phyloP scores from a whole-genome alignment of 768 basidiomycete genomes.

The Dioszegia aurantiaca region DNA sequence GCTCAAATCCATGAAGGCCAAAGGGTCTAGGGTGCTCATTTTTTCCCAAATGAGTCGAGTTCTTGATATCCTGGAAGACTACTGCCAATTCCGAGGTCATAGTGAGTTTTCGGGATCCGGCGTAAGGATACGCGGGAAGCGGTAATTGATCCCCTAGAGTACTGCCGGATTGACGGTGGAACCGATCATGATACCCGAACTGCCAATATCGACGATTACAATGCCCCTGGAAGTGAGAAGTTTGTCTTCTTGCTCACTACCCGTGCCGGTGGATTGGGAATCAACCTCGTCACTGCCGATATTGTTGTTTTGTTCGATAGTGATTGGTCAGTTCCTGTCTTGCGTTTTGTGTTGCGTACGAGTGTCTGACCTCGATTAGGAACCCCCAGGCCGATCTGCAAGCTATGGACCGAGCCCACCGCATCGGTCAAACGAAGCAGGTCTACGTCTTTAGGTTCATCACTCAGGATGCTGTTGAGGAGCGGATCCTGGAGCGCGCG shows the following conservation, averaged over 20 bases:
- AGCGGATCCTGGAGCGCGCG: slow-evolving; percentile 88
- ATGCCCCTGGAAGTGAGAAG: slow-evolving; percentile 87
- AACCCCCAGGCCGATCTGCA: slow-evolving; percentile 98
- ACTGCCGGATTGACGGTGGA: slow-evolving; percentile 92
- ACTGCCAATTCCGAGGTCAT: slow-evolving; percentile 84
- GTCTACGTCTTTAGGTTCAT: slow-evolving; percentile 97
- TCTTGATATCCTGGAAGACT: slow-evolving; percentile 94
- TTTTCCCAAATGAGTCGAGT: slow-evolving; percentile 99
- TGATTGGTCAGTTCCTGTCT: slow-evolving; percentile 67
- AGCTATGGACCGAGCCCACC: slow-evolving; percentile 97
- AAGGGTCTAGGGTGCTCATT: slow-evolving; percentile 92
- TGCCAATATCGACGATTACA: slow-evolving; percentile 93
- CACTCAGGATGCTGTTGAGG: slow-evolving; percentile 85
- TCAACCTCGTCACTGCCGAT: slow-evolving; percentile 92
- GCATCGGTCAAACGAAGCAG: slow-evolving; percentile 95
- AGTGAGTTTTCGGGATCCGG: slow-evolving; percentile 58
- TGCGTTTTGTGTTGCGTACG: background rate
- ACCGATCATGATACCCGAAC: slow-evolving; percentile 98
- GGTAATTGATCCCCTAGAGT: slow-evolving; percentile 59
- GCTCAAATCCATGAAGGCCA: slow-evolving; percentile 76
- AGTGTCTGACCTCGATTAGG: slow-evolving; percentile 56
- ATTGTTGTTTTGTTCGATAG: slow-evolving; percentile 93
- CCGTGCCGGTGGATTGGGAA: slow-evolving; percentile 92
- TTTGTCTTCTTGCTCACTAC: slow-evolving; percentile 96
- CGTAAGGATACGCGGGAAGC: background rate